phyloP scores from a whole-genome alignment of 2,329 filamentous ascomycete species.

The Coleophoma cylindrospora region DNA sequence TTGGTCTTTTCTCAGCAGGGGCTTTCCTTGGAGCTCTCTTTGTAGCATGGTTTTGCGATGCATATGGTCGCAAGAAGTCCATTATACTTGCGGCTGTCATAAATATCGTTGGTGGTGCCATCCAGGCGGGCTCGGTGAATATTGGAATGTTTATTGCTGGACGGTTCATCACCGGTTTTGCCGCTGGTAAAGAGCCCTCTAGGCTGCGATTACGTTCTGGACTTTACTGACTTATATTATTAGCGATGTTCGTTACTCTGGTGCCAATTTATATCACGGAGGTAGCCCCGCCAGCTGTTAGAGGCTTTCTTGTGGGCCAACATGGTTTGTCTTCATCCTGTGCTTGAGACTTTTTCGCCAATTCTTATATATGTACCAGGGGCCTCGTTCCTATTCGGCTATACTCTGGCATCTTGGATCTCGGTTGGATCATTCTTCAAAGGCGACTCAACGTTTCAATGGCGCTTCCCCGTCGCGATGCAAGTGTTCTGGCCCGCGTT shows the following conservation, averaged over 20 bases:
- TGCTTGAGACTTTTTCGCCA: not conserved
- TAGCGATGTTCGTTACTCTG: not conserved
- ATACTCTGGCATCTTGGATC: not conserved
- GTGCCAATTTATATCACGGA: not conserved
- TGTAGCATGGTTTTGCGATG: not conserved
- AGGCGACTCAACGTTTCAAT: not conserved
- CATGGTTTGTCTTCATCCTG: not conserved
- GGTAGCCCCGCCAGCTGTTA: not conserved
- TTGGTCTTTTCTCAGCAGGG: not conserved
- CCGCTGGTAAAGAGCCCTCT: not conserved
- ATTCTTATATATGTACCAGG: not conserved
- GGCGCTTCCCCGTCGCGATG: slow-evolving; percentile 1
- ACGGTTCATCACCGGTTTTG: not conserved
- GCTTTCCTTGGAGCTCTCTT: not conserved
- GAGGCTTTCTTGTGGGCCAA: slow-evolving; percentile 1
- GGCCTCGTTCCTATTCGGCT: not conserved
- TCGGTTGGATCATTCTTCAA: not conserved
- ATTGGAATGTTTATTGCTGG: slow-evolving; percentile 3
- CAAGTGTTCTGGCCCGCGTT: not conserved
- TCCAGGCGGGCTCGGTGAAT: slow-evolving; percentile 1
- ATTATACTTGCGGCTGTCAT: not conserved
- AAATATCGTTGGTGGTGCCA: slow-evolving; percentile 1
- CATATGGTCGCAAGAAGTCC: not conserved
- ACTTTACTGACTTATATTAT: not conserved
- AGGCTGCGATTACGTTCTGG: not conserved